These are phyloP conservation scores for Sphaerostilbella broomeana DNA, from an alignment of 2,329 filamentous ascomycete species.

Conservation along the genomic window DNA sequence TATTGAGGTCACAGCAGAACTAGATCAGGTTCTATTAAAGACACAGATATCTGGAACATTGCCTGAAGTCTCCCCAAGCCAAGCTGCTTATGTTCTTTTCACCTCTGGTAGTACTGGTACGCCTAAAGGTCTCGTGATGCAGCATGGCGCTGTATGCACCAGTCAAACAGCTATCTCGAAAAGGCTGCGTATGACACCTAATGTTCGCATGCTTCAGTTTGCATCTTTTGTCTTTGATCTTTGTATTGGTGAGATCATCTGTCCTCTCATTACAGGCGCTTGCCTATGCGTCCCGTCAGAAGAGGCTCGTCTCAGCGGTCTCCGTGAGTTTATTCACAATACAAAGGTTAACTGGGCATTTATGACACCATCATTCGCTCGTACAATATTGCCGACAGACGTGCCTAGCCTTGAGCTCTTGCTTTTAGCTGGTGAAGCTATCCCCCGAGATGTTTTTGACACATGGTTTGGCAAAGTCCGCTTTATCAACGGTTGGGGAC, in stretches of 20 bases:
- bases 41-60: not conserved
- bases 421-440: conserved; percentile 14
- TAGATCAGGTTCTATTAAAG: conserved; percentile 2
- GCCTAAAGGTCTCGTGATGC: conserved; percentile 16
- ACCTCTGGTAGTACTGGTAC: conserved; percentile 15
- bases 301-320: conserved; percentile 8
- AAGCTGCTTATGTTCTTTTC: conserved; percentile 15
- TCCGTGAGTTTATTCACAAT: conserved; percentile 10
- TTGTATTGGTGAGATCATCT: conserved; percentile 14
- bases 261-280: conserved; percentile 13
- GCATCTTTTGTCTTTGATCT: conserved; percentile 17
- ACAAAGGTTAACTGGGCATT: conserved; percentile 7
- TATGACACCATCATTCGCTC: conserved; percentile 15
- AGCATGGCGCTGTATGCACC: conserved; percentile 13
- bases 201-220: conserved; percentile 16
- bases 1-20: conserved; percentile 10
- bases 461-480: conserved; percentile 12
- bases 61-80: conserved; percentile 6
- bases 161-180: conserved; percentile 7
- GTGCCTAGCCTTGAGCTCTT: conserved; percentile 13
- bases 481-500: conserved; percentile 18
- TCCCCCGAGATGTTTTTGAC: conserved; percentile 13
- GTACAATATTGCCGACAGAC: conserved; percentile 10
- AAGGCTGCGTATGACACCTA: conserved; percentile 4
- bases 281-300: conserved; percentile 16